Base-by-base conservation (phyloP, 768 basidiomycete genomes). In the Phanerochaete carnosa region DNA sequence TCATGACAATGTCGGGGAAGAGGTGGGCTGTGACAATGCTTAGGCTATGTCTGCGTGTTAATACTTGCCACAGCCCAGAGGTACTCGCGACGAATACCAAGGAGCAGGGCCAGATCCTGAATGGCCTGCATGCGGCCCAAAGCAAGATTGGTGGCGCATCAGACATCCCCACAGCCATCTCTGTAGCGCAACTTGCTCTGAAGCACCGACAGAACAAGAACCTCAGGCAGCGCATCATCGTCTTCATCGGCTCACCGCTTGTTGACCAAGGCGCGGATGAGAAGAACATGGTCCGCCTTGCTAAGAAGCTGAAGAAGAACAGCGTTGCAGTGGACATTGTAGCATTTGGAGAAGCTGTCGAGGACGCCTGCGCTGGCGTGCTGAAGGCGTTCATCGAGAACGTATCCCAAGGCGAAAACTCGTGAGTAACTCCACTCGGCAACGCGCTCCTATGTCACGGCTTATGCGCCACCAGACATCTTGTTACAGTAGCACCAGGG, bases 191-290 rank as follows among this genome's bases (percentile, higher is more conserved):
- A 72, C 87, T 99, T 54, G 95, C 97, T 0, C 81, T 99, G 51
- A 99, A 99, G 73, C 97, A 99, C 73, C 81, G 97, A 60, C 94
- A 95, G 75, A 98, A 98, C 81, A 98, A 98, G 85, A 98, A 95
- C 69, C 87, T 96, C 30, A 89, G 95, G 23, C 97, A 99, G 69
- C 87, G 97, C 43, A 92, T 99, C 67, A 86, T 99, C 70, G 91
- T 94, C 46, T 97, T 98, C 66, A 88, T 95, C 57, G 95, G 88
- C 16, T 95, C 93, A 3, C 97, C 97, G 1, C 75, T 95, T n/a
- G 80, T 83, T 23, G 88, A 85, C 30, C 71, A 77, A 30, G 87
- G 80, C 8, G 84, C 88, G 12, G 88, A 92, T 60, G 90, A 93
- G 70, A 87, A 89, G 66, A 80, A 81, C 57, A 88, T 95, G 83